Evolutionary conservation across 2,329 filamentous ascomycete genomes (phyloP).

Genomic region (Colletotrichum higginsianum): DNA sequence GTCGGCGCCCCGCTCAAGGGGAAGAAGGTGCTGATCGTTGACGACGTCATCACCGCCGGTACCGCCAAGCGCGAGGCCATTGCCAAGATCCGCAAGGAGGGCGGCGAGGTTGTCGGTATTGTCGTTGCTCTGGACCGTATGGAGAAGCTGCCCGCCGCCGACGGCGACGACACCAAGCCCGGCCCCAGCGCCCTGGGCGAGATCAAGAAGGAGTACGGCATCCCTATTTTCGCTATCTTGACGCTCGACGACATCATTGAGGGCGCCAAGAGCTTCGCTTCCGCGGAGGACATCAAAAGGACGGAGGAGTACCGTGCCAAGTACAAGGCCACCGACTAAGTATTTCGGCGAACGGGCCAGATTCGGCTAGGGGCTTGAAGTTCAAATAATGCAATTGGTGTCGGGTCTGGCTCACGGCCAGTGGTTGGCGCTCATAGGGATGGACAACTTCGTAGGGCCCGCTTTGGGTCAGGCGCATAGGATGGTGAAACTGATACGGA

Average conservation of each 20-base stretch:
- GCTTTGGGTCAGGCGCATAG: constrained; percentile 16
- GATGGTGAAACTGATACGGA: constrained; percentile 36
- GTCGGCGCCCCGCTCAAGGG: constrained; percentile 89
- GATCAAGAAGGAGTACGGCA: constrained; percentile 84
- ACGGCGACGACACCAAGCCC: constrained; percentile 76
- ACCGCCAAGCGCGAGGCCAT: constrained; percentile 96
- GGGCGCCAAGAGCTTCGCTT: constrained; percentile 74
- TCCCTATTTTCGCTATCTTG: constrained; percentile 87
- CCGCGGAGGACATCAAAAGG: constrained; percentile 73
- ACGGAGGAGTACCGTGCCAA: constrained; percentile 81
- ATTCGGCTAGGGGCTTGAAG: neutral
- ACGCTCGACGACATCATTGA: constrained; percentile 87
- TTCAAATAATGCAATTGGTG: neutral
- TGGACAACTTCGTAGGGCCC: constrained; percentile 5
- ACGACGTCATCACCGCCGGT: constrained; percentile 96
- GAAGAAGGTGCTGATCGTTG: constrained; percentile 89
- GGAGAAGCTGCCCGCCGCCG: constrained; percentile 81
- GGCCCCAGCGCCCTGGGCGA: constrained; percentile 88
- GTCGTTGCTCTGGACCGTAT: constrained; percentile 90
- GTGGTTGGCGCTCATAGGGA: constrained; percentile 13
- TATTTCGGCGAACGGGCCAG: no score
- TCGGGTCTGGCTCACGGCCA: neutral
- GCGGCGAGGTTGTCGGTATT: constrained; percentile 88
- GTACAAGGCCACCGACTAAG: constrained; percentile 73
- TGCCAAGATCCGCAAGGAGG: constrained; percentile 87